Evolutionary conservation across 345 rosid genomes (phyloP).

Genomic region (Cardamine occulta): DNA sequence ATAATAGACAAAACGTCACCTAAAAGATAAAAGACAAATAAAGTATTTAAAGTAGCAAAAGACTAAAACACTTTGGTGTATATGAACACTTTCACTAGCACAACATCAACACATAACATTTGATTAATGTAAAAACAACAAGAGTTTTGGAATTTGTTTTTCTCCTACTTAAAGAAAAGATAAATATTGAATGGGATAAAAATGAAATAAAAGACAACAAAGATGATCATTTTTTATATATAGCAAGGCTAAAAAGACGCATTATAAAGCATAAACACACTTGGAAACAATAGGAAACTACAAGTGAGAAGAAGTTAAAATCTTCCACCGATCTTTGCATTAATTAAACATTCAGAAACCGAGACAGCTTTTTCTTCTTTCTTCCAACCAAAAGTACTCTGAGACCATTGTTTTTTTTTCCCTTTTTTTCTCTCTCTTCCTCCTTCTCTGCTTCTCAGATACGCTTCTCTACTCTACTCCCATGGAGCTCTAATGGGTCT

Average conservation of each 20-base stretch:
- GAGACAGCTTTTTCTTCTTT: conserved; percentile 32
- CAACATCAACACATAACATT: not conserved
- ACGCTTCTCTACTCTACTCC: conserved; percentile 21
- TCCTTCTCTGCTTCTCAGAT: conserved; percentile 23
- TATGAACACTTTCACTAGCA: conserved; percentile 21
- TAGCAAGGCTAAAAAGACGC: conserved; percentile 19
- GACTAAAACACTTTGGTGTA: not conserved
- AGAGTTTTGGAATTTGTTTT: conserved; percentile 17
- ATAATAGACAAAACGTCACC: conserved; percentile 38
- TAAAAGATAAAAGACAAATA: conserved; percentile 24
- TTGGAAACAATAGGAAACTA: conserved; percentile 36
- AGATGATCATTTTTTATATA: conserved; percentile 10
- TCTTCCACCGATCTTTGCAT: conserved; percentile 42
- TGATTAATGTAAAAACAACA: conserved; percentile 6
- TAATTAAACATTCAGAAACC: conserved; percentile 36
- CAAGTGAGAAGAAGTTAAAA: conserved; percentile 41
- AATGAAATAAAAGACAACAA: conserved; percentile 31
- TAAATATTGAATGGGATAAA: conserved; percentile 12
- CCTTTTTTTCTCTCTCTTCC: conserved; percentile 5
- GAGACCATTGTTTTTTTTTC: conserved; percentile 34
- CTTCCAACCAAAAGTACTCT: conserved; percentile 28
- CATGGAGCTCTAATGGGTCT: conserved; percentile 48
- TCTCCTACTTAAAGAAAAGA: conserved; percentile 22
- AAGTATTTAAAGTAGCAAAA: conserved; percentile 20
- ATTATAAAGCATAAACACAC: conserved; percentile 38